Conservation (phyloP, 2,329 filamentous ascomycete species). For the Fusarium secorum region DNA sequence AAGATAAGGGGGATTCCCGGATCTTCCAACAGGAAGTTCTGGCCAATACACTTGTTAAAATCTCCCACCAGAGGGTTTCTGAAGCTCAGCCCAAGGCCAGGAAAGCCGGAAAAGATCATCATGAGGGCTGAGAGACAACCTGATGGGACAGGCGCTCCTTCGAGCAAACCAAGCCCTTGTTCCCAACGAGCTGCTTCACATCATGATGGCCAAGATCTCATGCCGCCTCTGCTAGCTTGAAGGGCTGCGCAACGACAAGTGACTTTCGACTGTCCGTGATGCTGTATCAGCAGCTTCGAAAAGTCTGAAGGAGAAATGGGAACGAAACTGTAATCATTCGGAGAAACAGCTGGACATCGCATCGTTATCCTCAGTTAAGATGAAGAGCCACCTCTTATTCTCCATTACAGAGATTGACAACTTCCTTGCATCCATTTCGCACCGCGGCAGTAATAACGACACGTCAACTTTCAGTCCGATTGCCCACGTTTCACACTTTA, state of each 20-base stretch:
- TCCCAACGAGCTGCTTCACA: conserved; percentile 17
- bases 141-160: conserved; percentile 15
- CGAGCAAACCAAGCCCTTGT: neutral
- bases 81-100: conserved; percentile 31
- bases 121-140: conserved; percentile 57
- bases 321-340: neutral
- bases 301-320: conserved; percentile 12
- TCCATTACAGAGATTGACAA: conserved; percentile 16
- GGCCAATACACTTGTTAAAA: conserved; percentile 39
- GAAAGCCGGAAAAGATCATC: conserved; percentile 49
- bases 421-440: conserved; percentile 18
- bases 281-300: conserved; percentile 5
- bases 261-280: conserved; percentile 11
- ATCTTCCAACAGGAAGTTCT: conserved; percentile 32
- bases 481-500: neutral
- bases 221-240: conserved; percentile 21
- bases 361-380: neutral
- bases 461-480: conserved; percentile 4
- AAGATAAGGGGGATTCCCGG: too few relatives aligned
- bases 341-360: conserved; percentile 5
- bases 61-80: conserved; percentile 41
- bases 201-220: conserved; percentile 26
- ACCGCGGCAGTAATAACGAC: neutral
- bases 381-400: conserved; percentile 7
- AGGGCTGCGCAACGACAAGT: neutral